Evolutionary conservation across 768 basidiomycete species (phyloP).

Genomic region (Rhodotorula kratochvilovae): DNA sequence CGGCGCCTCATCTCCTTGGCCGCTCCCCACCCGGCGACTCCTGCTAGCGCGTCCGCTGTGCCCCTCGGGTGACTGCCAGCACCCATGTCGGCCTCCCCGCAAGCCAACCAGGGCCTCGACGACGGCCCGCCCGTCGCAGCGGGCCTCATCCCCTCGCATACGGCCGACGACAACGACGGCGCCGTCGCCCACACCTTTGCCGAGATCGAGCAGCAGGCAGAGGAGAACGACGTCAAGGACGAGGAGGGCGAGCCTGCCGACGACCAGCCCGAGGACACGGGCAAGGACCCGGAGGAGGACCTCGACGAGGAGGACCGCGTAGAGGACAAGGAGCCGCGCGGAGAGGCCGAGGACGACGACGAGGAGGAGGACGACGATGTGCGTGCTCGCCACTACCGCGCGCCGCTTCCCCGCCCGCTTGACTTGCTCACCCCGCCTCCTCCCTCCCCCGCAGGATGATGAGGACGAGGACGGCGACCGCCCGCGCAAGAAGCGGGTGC

Average conservation of each 20-base stretch:
- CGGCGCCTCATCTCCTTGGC: no score
- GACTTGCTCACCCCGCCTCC: not conserved
- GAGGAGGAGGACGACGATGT: slow-evolving; percentile 46
- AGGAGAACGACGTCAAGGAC: slow-evolving; percentile 41
- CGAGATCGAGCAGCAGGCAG: slow-evolving; percentile 33
- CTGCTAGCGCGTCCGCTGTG: no score
- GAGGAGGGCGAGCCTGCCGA: slow-evolving; percentile 31
- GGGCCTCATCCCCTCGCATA: slow-evolving; percentile 14
- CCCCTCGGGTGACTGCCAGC: no score
- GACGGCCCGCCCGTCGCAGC: slow-evolving; percentile 7
- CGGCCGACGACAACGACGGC: not conserved
- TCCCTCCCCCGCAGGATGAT: slow-evolving; percentile 2
- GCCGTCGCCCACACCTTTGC: slow-evolving; percentile 10
- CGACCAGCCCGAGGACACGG: slow-evolving; percentile 42
- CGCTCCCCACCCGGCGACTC: no score
- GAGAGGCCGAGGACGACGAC: slow-evolving; percentile 32
- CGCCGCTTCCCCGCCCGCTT: not conserved
- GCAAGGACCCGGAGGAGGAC: slow-evolving; percentile 46
- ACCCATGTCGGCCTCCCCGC: slow-evolving; percentile 19
- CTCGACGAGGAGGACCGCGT: slow-evolving; percentile 41
- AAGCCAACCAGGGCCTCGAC: slow-evolving; percentile 22
- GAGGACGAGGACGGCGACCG: slow-evolving; percentile 28
- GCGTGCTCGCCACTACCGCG: slow-evolving; percentile 1
- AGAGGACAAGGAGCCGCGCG: slow-evolving; percentile 14
- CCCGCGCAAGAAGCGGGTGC: slow-evolving; percentile 37